Conservation (phyloP, 805 yeast genomes). For the Hanseniaspora mollemarum region DNA sequence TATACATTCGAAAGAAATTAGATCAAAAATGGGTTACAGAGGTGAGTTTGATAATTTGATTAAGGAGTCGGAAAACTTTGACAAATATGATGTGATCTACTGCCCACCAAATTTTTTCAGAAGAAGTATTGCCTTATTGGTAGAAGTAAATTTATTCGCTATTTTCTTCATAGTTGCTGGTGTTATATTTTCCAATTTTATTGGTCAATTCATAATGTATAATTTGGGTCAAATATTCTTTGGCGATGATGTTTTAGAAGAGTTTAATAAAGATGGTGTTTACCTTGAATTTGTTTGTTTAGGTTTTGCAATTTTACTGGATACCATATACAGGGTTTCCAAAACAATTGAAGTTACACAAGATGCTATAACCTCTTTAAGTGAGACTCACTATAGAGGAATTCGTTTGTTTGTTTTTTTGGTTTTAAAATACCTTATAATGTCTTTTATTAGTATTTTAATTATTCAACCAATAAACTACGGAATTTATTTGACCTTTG, state of each 20-base stretch:
- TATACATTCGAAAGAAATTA: constrained; percentile 31
- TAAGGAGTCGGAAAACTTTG: constrained; percentile 33
- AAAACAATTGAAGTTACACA: not conserved
- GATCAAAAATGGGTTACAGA: constrained; percentile 29
- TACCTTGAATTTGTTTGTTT: constrained; percentile 1
- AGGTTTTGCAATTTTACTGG: not conserved
- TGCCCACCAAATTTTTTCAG: constrained; percentile 66
- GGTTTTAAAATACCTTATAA: not conserved
- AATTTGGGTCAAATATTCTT: constrained; percentile 6
- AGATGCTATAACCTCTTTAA: not conserved
- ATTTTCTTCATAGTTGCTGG: constrained; percentile 22
- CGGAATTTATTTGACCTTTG: not conserved
- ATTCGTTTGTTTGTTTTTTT: not conserved
- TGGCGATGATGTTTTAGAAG: constrained; percentile 16
- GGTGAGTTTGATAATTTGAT: constrained; percentile 38
- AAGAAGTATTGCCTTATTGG: constrained; percentile 39
- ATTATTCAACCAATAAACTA: not conserved
- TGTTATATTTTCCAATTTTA: not conserved
- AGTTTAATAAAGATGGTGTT: not conserved
- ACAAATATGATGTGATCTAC: constrained; percentile 63
- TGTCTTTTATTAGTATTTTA: not conserved
- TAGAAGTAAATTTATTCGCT: constrained; percentile 38
- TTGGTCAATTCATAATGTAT: constrained; percentile 1
- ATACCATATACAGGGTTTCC: not conserved
- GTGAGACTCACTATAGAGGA: not conserved